These are phyloP conservation scores for Geranomyces variabilis DNA, from an alignment of 192 early-diverging fungal genomes.

Conservation along the genomic window DNA sequence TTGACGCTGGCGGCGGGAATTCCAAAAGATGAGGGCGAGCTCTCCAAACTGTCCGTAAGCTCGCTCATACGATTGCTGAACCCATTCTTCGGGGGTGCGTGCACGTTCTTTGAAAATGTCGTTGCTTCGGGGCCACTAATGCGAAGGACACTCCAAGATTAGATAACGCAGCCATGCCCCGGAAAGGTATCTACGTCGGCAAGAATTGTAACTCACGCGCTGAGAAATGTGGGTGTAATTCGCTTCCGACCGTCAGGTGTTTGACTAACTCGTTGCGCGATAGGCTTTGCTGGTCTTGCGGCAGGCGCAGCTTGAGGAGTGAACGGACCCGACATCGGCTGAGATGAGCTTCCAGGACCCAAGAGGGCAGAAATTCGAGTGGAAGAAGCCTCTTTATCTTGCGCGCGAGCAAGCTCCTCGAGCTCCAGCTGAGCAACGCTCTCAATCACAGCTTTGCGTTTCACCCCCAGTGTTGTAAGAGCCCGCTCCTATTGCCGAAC, in stretches of 20 bases:
- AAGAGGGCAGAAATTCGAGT: constrained; percentile 12
- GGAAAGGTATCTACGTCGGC: too few relatives aligned
- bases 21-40: not conserved
- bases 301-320: not conserved
- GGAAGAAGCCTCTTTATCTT: constrained; percentile 17
- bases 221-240: constrained; percentile 66
- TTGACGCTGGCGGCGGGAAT: constrained; percentile 8
- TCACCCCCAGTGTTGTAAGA: constrained; percentile 44
- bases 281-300: too few relatives aligned
- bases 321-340: not conserved
- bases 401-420: constrained; percentile 30
- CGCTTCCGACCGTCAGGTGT: constrained; percentile 84
- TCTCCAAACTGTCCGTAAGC: not conserved
- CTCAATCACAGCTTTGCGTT: constrained; percentile 44
- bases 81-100: not conserved
- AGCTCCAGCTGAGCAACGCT: constrained; percentile 36
- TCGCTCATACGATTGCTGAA: too few relatives aligned
- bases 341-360: constrained; percentile 8
- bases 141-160: too few relatives aligned
- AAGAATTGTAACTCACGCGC: constrained; percentile 37
- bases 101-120: constrained; percentile 16
- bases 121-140: not conserved
- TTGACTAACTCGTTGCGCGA: constrained; percentile 60
- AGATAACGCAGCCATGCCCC: too few relatives aligned
- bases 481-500: constrained; percentile 30